Evolutionary conservation across 768 basidiomycete species (phyloP).

Genomic region (Termitomyces sp.): DNA sequence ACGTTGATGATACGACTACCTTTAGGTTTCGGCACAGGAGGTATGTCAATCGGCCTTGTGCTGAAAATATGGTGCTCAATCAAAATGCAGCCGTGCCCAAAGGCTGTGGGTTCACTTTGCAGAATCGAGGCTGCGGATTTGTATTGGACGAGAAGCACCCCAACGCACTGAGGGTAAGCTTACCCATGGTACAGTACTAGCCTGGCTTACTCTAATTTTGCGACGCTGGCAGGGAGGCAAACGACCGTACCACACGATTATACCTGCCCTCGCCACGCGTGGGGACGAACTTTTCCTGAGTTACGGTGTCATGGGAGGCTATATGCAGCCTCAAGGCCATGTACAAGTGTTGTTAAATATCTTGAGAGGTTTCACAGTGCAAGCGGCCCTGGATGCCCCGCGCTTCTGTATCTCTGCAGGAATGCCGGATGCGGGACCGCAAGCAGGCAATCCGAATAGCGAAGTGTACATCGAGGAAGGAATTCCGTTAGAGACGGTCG

Average conservation of each 20-base stretch:
- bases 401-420: constrained; percentile 94
- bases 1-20: neutral
- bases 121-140: constrained; percentile 90
- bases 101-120: constrained; percentile 94
- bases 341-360: constrained; percentile 92
- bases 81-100: constrained; percentile 71
- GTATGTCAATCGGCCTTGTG: constrained; percentile 26
- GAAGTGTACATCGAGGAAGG: constrained; percentile 89
- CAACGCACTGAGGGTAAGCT: constrained; percentile 67
- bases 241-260: constrained; percentile 88
- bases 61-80: neutral
- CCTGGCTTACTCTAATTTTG: neutral
- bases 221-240: constrained; percentile 58
- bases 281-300: constrained; percentile 81
- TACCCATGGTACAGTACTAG: neutral
- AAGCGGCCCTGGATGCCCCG: constrained; percentile 90
- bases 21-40: constrained; percentile 84
- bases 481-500: constrained; percentile 56
- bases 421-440: constrained; percentile 50
- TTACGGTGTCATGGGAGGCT: constrained; percentile 91
- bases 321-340: constrained; percentile 97
- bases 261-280: constrained; percentile 79
- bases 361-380: constrained; percentile 79
- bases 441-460: constrained; percentile 69
- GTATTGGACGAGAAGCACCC: constrained; percentile 75